Evolutionary conservation across 306 rosid species (phyloP).

Genomic region (Rubus idaeus): DNA sequence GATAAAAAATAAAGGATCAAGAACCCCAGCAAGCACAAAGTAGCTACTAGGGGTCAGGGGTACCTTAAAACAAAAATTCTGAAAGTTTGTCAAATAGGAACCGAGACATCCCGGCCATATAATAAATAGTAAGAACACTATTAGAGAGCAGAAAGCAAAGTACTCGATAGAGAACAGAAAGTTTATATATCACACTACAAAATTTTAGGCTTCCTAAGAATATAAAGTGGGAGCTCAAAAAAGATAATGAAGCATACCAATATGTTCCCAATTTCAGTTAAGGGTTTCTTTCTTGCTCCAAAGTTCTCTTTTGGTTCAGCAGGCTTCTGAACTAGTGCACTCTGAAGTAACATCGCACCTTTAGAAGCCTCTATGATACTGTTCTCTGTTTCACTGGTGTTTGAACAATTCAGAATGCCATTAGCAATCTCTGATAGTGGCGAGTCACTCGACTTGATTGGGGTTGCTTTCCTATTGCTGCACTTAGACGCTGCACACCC

Average conservation of each 20-base stretch:
- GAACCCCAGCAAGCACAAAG: conserved; percentile 2
- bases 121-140: background rate
- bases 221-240: background rate
- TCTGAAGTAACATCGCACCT: conserved; percentile 59
- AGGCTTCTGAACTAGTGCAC: conserved; percentile 57
- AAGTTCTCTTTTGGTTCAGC: conserved; percentile 32
- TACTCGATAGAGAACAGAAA: background rate
- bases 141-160: conserved; percentile 2
- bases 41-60: conserved; percentile 11
- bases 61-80: background rate
- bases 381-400: conserved; percentile 22
- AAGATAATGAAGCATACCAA: conserved; percentile 43
- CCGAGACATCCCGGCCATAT: conserved; percentile 8
- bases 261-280: conserved; percentile 74
- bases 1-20: conserved; percentile 5
- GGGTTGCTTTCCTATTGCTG: conserved; percentile 58
- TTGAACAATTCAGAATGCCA: conserved; percentile 26
- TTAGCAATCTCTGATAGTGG: conserved; percentile 37
- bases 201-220: background rate
- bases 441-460: conserved; percentile 26
- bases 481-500: conserved; percentile 72
- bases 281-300: conserved; percentile 58
- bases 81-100: background rate
- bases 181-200: background rate
- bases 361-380: conserved; percentile 36